Evolutionary conservation across 2,329 filamentous ascomycete genomes (phyloP), one percentile per base, ranked within the genome.

Genomic region (Magnaporthiopsis poae): DNA sequence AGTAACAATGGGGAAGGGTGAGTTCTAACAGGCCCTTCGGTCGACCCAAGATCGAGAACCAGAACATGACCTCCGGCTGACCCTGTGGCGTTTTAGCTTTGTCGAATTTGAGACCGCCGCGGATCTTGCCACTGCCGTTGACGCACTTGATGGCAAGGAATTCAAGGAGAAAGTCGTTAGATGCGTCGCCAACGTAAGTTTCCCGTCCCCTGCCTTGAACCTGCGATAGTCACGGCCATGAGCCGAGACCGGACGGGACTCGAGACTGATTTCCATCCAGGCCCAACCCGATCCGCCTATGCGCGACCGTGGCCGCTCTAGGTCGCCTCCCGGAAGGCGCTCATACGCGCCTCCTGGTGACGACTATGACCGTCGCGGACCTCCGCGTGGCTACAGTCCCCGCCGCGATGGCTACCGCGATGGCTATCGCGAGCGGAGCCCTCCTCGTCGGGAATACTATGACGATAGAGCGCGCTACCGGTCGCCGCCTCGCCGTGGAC

Each of bases 91-190:
- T 52, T 35, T 60, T 61, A 97, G 94, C 74, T 98, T 97, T 77
- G 94, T 99, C 75, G 95, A 99, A 77, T 99, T 97, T 74, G 95
- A 99, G 80, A 96, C 92, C 69, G 90, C 90, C 68, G 88, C 87
- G 71, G 95, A 99, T 75, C 82, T 99, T 68, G 92, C 91, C 76
- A 89, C 89, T 68, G 95, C 95, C 66, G 91, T 98, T 67, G 92
- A 97, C 77, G 97, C 97, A 80, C 90, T 99, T 69, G 92, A 98
- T 77, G 88, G 88, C 71, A 89, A 88, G 75, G 92, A 96, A 74
- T 98, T 98, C 80, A 97, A 97, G 82, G 92, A 92, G 72, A 87
- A 88, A 71, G 85, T 87, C 71, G 94, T 99, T 71, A 88, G 86
- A 71, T 99, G 95, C 79, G 82, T 90, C 73, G 88, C 92, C 73